A percentile compares a stretch with the other conserved stretches of the same genome.
These are phyloP conservation scores for Pichia sp. DNA, from an alignment of 1,139 yeast species.

Conservation along the genomic window DNA sequence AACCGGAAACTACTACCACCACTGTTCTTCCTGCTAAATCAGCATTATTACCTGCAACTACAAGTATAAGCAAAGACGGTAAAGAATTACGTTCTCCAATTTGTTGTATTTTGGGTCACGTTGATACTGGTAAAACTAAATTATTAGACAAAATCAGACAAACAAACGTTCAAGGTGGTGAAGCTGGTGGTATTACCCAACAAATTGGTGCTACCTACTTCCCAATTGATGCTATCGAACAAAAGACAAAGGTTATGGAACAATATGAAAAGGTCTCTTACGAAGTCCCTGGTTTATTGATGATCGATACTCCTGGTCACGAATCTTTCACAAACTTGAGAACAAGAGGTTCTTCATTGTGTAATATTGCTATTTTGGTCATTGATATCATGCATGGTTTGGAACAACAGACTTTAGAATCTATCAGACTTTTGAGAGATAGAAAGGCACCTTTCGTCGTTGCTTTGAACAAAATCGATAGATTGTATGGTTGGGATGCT, in stretches of 20 bases:
- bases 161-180: slow-evolving; percentile 99
- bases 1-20: slow-evolving; percentile 26
- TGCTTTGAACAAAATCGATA: slow-evolving; percentile 94
- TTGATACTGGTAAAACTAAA: slow-evolving; percentile 98
- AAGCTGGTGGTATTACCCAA: slow-evolving; percentile 99
- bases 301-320: slow-evolving; percentile 99
- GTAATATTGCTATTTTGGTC: slow-evolving; percentile 98
- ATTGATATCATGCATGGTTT: slow-evolving; percentile 99
- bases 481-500: slow-evolving; percentile 90
- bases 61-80: slow-evolving; percentile 21
- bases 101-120: slow-evolving; percentile 98
- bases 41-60: slow-evolving; percentile 23
- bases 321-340: slow-evolving; percentile 97
- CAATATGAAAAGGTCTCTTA: slow-evolving; percentile 77
- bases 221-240: slow-evolving; percentile 91
- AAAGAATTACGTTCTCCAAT: slow-evolving; percentile 88
- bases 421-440: slow-evolving; percentile 85
- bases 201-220: slow-evolving; percentile 99
- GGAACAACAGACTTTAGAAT: slow-evolving; percentile 95
- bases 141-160: slow-evolving; percentile 94
- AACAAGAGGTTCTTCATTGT: slow-evolving; percentile 96
- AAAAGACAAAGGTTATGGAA: slow-evolving; percentile 89
- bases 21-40: slow-evolving; percentile 14
- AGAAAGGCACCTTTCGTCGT: slow-evolving; percentile 97
- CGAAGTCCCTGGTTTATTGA: slow-evolving; percentile 94